Percentiles rank a stretch among this genome's conserved stretches.
Evolutionary conservation across 805 yeast species (phyloP).

Genomic region (Spathaspora boniae): DNA sequence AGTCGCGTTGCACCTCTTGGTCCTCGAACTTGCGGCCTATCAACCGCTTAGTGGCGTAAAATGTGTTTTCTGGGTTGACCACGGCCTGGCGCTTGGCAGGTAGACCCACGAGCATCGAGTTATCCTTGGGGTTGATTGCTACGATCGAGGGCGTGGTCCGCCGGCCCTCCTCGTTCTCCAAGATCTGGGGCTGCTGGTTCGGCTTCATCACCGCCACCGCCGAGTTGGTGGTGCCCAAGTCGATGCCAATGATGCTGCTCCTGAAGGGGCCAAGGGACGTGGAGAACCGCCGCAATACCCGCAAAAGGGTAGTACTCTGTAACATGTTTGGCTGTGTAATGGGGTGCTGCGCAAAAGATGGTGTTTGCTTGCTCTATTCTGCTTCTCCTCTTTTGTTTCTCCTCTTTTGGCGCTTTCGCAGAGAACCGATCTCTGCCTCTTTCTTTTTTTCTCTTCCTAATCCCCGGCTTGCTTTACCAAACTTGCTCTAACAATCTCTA

Average conservation of each 20-base stretch:
- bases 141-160: slow-evolving; percentile 80
- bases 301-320: too few species aligned
- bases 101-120: slow-evolving; percentile 54
- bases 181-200: slow-evolving; percentile 58
- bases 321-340: too few species aligned
- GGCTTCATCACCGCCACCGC: slow-evolving; percentile 72
- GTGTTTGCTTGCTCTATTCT: too few species aligned
- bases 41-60: slow-evolving; percentile 77
- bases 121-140: slow-evolving; percentile 43
- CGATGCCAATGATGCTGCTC: slow-evolving; percentile 66
- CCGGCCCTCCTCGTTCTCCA: slow-evolving; percentile 76
- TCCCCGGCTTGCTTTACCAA: too few species aligned
- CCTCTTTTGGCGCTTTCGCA: too few species aligned
- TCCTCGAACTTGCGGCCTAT: slow-evolving; percentile 73
- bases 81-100: slow-evolving; percentile 77
- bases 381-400: not conserved
- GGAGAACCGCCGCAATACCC: too few species aligned
- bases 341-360: too few species aligned
- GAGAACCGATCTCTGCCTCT: too few species aligned
- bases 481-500: too few species aligned
- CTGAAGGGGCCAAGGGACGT: slow-evolving; percentile 11
- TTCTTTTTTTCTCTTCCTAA: too few species aligned
- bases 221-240: slow-evolving; percentile 82
- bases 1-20: slow-evolving; percentile 66
- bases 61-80: slow-evolving; percentile 72